These are phyloP conservation scores for Lenwebbia sp. DNA, from an alignment of 345 rosid genomes.

Conservation along the genomic window DNA sequence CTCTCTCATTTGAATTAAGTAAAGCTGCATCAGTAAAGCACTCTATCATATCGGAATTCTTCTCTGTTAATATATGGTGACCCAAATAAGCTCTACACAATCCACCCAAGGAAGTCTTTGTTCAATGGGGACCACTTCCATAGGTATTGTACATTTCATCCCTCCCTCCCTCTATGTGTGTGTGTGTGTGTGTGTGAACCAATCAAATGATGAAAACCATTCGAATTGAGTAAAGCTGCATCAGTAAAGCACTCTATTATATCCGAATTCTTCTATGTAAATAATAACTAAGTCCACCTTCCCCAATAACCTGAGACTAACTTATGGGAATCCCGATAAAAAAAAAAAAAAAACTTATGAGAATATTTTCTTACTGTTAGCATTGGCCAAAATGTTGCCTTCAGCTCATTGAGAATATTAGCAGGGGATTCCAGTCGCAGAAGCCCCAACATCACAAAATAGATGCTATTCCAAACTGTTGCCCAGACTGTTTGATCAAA, in stretches of 20 bases:
- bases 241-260: neutral
- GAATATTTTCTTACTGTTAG: constrained; percentile 39
- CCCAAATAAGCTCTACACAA: constrained; percentile 91
- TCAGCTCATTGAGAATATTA: constrained; percentile 42
- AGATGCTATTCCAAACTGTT: constrained; percentile 81
- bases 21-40: too few species aligned
- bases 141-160: constrained; percentile 20
- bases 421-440: constrained; percentile 63
- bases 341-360: neutral
- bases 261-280: neutral
- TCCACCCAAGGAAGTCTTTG: constrained; percentile 97
- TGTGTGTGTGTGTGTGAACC: too few species aligned
- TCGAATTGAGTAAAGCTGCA: neutral
- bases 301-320: neutral
- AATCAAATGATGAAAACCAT: neutral
- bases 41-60: too few species aligned
- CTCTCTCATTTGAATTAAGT: too few species aligned
- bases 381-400: constrained; percentile 67
- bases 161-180: neutral
- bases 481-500: constrained; percentile 92
- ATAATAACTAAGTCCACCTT: neutral
- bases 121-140: constrained; percentile 61
- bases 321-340: neutral
- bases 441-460: constrained; percentile 53
- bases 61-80: constrained; percentile 24